phyloP scores from a whole-genome alignment of 768 basidiomycete genomes.

The Mycena vulgaris region DNA sequence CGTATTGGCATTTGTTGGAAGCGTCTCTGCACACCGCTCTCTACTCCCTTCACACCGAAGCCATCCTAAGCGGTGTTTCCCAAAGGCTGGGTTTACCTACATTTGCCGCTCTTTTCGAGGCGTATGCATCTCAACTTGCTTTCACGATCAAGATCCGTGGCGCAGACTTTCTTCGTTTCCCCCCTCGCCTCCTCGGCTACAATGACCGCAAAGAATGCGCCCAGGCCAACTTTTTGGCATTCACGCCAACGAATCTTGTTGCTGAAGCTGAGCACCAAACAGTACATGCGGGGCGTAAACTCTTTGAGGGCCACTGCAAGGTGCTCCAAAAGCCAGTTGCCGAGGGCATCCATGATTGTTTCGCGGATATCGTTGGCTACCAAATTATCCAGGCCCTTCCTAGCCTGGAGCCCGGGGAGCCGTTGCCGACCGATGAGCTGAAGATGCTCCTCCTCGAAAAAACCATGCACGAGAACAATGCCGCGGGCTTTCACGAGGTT shows the following conservation, averaged over 20 bases:
- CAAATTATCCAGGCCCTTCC: conserved; percentile 67
- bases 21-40: conserved; percentile 55
- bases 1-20: conserved; percentile 93
- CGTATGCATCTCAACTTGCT: conserved; percentile 85
- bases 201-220: conserved; percentile 76
- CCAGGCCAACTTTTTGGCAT: conserved; percentile 73
- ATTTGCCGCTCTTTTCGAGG: conserved; percentile 78
- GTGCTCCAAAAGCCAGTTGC: conserved; percentile 62
- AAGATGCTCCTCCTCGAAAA: conserved; percentile 53
- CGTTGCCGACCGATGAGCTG: conserved; percentile 46
- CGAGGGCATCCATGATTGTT: conserved; percentile 73
- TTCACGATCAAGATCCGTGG: conserved; percentile 69
- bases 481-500: conserved; percentile 51
- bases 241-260: conserved; percentile 78
- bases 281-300: conserved; percentile 54
- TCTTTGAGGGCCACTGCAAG: conserved; percentile 77
- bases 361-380: conserved; percentile 79
- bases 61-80: conserved; percentile 74
- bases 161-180: conserved; percentile 73
- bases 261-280: conserved; percentile 51
- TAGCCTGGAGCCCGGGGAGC: conserved; percentile 38
- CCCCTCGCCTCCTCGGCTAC: conserved; percentile 85
- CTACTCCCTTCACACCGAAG: conserved; percentile 60
- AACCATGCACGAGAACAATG: conserved; percentile 48
- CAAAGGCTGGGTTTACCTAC: conserved; percentile 74